Conservation (phyloP, 768 basidiomycete genomes). For the Cystobasidium tubakii region DNA sequence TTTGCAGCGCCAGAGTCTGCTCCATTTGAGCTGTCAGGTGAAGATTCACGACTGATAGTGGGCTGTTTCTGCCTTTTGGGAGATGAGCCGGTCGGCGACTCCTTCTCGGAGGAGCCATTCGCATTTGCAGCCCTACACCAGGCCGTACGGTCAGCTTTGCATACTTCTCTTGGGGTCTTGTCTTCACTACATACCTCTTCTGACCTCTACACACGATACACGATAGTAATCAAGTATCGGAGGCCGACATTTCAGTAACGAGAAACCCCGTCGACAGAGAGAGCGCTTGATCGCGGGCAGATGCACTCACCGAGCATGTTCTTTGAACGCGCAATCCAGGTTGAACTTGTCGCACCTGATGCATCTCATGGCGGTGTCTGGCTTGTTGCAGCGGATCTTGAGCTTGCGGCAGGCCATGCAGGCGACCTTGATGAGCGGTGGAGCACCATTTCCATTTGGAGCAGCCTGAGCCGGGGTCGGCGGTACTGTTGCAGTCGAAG, state of each 20-base stretch:
- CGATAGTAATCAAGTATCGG: neutral
- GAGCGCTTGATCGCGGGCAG: neutral
- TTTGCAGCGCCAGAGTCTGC: neutral
- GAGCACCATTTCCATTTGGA: neutral
- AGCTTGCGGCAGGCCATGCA: slow-evolving; percentile 8
- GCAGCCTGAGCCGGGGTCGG: neutral
- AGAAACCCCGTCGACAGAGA: neutral
- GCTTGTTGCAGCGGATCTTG: slow-evolving; percentile 26
- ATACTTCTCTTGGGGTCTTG: too few relatives aligned
- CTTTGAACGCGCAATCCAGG: slow-evolving; percentile 17
- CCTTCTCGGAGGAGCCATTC: neutral
- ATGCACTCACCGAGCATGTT: slow-evolving; percentile 14
- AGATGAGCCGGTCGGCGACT: neutral
- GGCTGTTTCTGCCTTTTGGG: neutral
- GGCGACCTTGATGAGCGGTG: slow-evolving; percentile 19
- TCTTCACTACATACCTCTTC: slow-evolving; percentile 15
- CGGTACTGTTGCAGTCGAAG: neutral
- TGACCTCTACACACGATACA: neutral
- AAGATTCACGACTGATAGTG: neutral
- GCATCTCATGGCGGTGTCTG: neutral
- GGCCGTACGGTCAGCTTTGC: too few relatives aligned
- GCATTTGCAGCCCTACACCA: neutral
- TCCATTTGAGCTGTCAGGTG: slow-evolving; percentile 8
- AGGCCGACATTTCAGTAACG: neutral
- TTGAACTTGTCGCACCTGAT: neutral